Conservation (phyloP, 805 yeast species). For the Kockiozyma suomiensis region DNA sequence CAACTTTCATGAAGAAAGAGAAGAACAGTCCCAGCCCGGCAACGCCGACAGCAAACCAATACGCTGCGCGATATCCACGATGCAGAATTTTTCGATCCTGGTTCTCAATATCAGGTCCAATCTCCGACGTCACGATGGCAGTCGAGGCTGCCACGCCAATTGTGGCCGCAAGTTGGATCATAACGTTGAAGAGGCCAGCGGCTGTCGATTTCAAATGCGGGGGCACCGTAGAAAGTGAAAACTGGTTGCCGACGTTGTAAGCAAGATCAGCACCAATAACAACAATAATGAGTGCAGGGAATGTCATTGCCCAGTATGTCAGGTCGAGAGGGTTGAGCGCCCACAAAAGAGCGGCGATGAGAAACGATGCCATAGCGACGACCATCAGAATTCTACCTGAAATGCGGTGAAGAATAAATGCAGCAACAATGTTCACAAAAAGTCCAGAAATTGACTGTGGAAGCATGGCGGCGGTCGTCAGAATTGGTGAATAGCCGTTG, state of each 20-base stretch:
- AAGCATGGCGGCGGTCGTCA: slow-evolving; percentile 50
- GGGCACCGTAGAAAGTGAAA: slow-evolving; percentile 49
- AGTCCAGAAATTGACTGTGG: slow-evolving; percentile 51
- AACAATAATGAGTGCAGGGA: slow-evolving; percentile 47
- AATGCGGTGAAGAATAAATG: slow-evolving; percentile 50
- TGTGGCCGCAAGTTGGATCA: slow-evolving; percentile 47
- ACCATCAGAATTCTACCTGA: slow-evolving; percentile 48
- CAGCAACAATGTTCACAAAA: slow-evolving; percentile 50
- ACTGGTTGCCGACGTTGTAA: slow-evolving; percentile 52
- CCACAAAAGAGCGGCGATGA: slow-evolving; percentile 49
- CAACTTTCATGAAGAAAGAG: slow-evolving; percentile 44
- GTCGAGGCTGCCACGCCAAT: slow-evolving; percentile 50
- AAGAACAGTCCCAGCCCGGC: slow-evolving; percentile 38
- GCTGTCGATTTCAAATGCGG: slow-evolving; percentile 49
- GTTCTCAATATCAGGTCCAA: slow-evolving; percentile 15
- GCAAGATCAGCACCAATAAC: slow-evolving; percentile 54
- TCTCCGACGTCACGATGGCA: slow-evolving; percentile 45
- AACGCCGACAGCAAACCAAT: slow-evolving; percentile 43
- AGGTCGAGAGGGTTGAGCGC: slow-evolving; percentile 45
- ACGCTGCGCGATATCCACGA: slow-evolving; percentile 30
- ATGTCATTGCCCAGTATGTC: slow-evolving; percentile 52
- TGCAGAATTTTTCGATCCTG: slow-evolving; percentile 10
- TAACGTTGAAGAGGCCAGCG: slow-evolving; percentile 53
- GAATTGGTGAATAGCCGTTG: slow-evolving; percentile 45
- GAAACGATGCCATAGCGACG: slow-evolving; percentile 45